phyloP scores from a whole-genome alignment of 139 green algal genomes.

The Chlorella sp. region DNA sequence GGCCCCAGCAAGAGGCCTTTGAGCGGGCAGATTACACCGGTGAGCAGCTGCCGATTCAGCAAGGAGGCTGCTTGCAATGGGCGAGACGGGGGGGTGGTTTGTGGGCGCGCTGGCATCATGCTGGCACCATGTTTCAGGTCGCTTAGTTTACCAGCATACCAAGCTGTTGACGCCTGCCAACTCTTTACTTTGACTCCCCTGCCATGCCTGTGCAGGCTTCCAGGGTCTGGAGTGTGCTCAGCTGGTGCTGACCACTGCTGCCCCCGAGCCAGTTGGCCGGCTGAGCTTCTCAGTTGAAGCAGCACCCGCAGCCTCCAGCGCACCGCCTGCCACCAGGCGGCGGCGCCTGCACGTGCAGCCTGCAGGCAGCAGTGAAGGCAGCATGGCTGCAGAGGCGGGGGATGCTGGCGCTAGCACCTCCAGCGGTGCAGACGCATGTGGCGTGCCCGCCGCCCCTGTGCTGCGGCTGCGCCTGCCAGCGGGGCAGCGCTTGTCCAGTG shows the following conservation, averaged over 20 bases:
- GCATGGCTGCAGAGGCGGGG: background rate
- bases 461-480: conserved; percentile 18
- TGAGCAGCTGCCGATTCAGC: too few relatives aligned
- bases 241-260: conserved; percentile 26
- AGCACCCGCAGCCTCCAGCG: background rate
- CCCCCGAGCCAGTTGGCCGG: background rate
- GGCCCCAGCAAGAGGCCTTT: conserved; percentile 18
- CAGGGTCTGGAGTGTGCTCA: conserved; percentile 24
- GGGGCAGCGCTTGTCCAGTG: conserved; percentile 1
- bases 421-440: background rate
- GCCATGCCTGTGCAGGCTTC: background rate
- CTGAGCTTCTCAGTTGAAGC: conserved; percentile 16
- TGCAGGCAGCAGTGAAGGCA: background rate
- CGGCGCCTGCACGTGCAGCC: conserved; percentile 2
- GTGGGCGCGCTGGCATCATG: too few relatives aligned
- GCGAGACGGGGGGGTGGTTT: too few relatives aligned
- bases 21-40: conserved; percentile 33
- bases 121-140: too few relatives aligned
- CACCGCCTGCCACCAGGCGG: background rate
- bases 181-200: background rate
- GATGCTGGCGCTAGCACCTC: background rate
- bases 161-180: too few relatives aligned
- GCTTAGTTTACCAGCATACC: too few relatives aligned
- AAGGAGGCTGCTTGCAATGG: too few relatives aligned
- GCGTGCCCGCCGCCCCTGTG: background rate